A percentile compares a stretch with the other conserved stretches of the same genome.
These are phyloP conservation scores for Penicillium sp. DNA, from an alignment of 2,329 filamentous ascomycete species.

Conservation along the genomic window DNA sequence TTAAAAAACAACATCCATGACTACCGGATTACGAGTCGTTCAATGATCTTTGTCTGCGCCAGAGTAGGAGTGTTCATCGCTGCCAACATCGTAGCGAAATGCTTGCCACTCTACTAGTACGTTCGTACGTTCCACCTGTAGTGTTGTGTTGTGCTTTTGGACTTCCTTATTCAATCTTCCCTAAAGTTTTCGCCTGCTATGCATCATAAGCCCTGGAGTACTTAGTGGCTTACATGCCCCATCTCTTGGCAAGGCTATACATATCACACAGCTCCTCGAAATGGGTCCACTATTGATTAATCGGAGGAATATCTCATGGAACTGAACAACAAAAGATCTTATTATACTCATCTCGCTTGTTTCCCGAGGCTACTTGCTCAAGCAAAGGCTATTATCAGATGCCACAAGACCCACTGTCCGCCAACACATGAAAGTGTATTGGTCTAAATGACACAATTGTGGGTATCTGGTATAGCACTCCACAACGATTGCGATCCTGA, in stretches of 20 bases:
- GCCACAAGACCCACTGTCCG: neutral
- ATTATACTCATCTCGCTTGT: neutral
- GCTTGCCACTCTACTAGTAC: too few species aligned
- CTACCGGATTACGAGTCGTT: constrained; percentile 36
- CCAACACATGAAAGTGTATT: too few species aligned
- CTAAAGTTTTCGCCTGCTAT: neutral
- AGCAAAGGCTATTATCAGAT: neutral
- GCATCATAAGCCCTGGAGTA: too few species aligned
- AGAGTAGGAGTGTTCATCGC: constrained; percentile 4
- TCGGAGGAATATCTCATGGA: neutral
- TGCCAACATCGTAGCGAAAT: neutral
- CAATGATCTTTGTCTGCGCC: constrained; percentile 3
- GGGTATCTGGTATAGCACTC: too few species aligned
- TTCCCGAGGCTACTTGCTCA: neutral
- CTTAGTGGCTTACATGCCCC: neutral
- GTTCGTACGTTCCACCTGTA: neutral
- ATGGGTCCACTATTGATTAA: neutral
- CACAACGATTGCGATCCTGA: too few species aligned
- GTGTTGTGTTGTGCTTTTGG: neutral
- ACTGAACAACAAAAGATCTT: neutral
- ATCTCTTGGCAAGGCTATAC: neutral
- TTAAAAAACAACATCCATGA: constrained; percentile 38
- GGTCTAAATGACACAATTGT: too few species aligned
- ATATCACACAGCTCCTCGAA: neutral
- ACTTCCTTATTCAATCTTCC: neutral